phyloP scores from a whole-genome alignment of 495 filamentous ascomycete genomes.

The Aspergillus avenaceus region DNA sequence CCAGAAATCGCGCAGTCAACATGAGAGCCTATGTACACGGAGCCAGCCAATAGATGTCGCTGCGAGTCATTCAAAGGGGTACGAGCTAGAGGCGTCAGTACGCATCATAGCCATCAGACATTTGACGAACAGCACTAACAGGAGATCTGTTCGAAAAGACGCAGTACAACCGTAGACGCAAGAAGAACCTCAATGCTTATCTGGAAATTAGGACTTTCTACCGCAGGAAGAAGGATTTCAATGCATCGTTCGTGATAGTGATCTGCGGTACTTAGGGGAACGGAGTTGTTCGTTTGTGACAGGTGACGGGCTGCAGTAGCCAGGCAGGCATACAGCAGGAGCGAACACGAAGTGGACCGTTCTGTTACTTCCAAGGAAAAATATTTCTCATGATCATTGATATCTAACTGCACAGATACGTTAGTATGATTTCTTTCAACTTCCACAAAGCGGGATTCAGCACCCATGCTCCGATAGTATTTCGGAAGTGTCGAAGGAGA shows the following conservation, averaged over 20 bases:
- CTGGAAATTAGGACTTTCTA: slow-evolving; percentile 31
- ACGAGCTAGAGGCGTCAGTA: slow-evolving; percentile 18
- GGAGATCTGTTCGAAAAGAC: slow-evolving; percentile 41
- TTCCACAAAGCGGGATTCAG: not conserved
- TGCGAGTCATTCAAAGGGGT: slow-evolving; percentile 35
- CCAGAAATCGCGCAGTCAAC: slow-evolving; percentile 36
- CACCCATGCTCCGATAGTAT: slow-evolving; percentile 37
- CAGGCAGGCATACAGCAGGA: slow-evolving; percentile 37
- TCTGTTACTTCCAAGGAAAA: slow-evolving; percentile 34
- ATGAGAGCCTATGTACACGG: slow-evolving; percentile 41
- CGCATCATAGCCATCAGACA: not conserved
- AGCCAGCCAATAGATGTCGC: slow-evolving; percentile 39
- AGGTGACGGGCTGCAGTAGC: slow-evolving; percentile 41
- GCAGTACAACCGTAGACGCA: slow-evolving; percentile 37
- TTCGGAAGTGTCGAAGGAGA: slow-evolving; percentile 38
- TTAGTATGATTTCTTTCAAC: not conserved
- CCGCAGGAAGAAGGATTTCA: slow-evolving; percentile 34
- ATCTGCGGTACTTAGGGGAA: slow-evolving; percentile 32
- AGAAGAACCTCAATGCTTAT: slow-evolving; percentile 40
- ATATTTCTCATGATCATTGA: slow-evolving; percentile 32
- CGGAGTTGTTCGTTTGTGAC: slow-evolving; percentile 29
- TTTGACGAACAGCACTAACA: slow-evolving; percentile 17
- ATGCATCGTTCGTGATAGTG: slow-evolving; percentile 42
- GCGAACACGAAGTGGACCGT: slow-evolving; percentile 29
- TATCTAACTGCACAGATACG: slow-evolving; percentile 26